Evolutionary conservation across 2,329 filamentous ascomycete species (phyloP).

Genomic region (Aspergillus sp.): DNA sequence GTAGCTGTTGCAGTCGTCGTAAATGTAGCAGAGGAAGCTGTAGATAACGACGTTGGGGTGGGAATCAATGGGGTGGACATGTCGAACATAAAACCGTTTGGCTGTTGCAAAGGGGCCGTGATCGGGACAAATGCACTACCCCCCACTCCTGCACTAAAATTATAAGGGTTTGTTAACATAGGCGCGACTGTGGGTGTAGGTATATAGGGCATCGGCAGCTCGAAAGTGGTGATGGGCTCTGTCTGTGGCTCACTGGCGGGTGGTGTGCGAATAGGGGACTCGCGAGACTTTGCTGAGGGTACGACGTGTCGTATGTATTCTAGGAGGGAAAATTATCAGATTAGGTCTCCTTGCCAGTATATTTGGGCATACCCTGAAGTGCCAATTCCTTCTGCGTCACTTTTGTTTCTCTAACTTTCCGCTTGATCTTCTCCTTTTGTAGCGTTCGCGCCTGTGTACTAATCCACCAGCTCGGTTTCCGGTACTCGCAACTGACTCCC

Average conservation of each 20-base stretch:
- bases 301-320: slow-evolving; percentile 18
- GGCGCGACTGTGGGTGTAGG: no score
- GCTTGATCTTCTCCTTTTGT: slow-evolving; percentile 94
- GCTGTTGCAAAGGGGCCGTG: no score
- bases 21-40: no score
- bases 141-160: no score
- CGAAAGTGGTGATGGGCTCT: no score
- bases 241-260: neutral
- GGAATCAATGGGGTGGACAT: no score
- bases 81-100: no score
- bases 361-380: slow-evolving; percentile 42
- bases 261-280: neutral
- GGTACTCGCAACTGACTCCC: slow-evolving; percentile 89
- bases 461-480: slow-evolving; percentile 94
- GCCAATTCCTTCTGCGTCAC: slow-evolving; percentile 77
- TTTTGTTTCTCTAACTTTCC: slow-evolving; percentile 95
- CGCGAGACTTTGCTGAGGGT: neutral
- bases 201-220: no score
- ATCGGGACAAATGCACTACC: no score
- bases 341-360: no score
- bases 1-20: neutral
- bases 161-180: no score
- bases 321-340: neutral
- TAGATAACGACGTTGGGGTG: no score
- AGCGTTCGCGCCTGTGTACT: slow-evolving; percentile 81